Evolutionary conservation across 169 alveolate genomes (phyloP).

Genomic region (Cyclospora cayetanensis): DNA sequence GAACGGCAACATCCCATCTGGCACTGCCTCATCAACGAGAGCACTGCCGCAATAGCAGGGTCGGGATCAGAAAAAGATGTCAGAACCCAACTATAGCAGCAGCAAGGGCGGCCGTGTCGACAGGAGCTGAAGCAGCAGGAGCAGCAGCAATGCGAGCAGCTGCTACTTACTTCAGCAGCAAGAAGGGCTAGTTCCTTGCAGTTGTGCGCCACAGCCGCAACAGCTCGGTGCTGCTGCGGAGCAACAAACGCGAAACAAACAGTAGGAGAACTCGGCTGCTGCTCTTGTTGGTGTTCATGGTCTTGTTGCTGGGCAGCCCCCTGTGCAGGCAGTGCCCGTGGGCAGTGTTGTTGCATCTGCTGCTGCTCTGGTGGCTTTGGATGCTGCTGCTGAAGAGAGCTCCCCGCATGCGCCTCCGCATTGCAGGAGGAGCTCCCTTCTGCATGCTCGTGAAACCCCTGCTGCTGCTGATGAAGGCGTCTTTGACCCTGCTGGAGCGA

Average conservation of each 20-base stretch:
- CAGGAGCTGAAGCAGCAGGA: not conserved
- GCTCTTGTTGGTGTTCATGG: not conserved
- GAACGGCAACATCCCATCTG: not conserved
- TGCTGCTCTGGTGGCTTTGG: not conserved
- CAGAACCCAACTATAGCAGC: not conserved
- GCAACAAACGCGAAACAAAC: not conserved
- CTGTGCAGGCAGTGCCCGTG: too few relatives aligned
- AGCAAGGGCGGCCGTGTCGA: not conserved
- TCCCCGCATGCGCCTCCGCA: not conserved
- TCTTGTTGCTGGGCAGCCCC: too few relatives aligned
- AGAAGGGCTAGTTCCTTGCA: not conserved
- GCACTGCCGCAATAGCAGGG: not conserved
- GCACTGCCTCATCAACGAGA: too few relatives aligned
- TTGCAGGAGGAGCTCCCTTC: not conserved
- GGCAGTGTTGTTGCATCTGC: not conserved
- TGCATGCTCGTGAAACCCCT: not conserved
- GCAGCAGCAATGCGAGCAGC: not conserved
- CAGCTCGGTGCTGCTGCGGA: not conserved
- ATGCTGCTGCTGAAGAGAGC: not conserved
- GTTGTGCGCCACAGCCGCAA: not conserved
- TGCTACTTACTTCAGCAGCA: slow-evolving; percentile 28
- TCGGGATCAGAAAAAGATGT: not conserved
- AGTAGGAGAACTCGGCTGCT: not conserved
- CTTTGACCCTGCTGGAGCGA: slow-evolving; percentile 7
- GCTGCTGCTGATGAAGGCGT: not conserved